Evolutionary conservation across 2,329 filamentous ascomycete genomes (phyloP).

Genomic region (Neopestalotiopsis clavispora): DNA sequence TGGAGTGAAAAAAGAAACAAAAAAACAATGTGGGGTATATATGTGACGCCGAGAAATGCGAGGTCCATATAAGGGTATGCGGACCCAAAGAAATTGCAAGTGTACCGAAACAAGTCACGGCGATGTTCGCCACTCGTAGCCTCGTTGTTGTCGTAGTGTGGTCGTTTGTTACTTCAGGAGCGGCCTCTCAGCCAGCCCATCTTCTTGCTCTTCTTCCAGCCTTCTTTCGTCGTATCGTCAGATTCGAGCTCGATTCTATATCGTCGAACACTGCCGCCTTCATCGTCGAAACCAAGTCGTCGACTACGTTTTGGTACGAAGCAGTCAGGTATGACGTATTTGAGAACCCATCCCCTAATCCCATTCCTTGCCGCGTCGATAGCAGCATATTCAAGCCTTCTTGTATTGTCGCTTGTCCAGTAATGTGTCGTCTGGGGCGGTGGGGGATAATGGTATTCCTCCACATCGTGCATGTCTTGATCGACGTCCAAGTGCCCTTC

Average conservation of each 20-base stretch:
- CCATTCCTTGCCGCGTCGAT: constrained; percentile 67
- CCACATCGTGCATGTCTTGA: constrained; percentile 22
- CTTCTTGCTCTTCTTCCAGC: constrained; percentile 26
- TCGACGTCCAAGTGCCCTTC: constrained; percentile 36
- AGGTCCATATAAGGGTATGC: constrained; percentile 22
- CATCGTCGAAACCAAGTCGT: constrained; percentile 63
- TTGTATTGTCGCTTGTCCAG: constrained; percentile 69
- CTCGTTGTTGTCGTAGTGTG: not conserved
- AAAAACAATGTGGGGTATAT: constrained; percentile 28
- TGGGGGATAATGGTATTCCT: constrained; percentile 39
- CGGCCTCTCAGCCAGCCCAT: constrained; percentile 35
- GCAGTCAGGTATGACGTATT: constrained; percentile 64
- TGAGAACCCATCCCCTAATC: constrained; percentile 63
- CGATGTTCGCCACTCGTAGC: not conserved
- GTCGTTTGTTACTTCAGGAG: constrained; percentile 10
- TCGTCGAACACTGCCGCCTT: constrained; percentile 65
- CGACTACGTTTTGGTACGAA: constrained; percentile 56
- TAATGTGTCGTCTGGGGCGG: constrained; percentile 68
- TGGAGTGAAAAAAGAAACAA: constrained; percentile 28
- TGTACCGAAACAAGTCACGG: not conserved
- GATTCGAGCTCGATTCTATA: constrained; percentile 64
- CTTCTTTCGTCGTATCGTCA: constrained; percentile 39
- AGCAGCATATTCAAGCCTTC: constrained; percentile 68
- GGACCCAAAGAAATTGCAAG: constrained; percentile 12
- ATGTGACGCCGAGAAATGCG: constrained; percentile 30